Evolutionary conservation across 2,329 filamentous ascomycete genomes (phyloP), one percentile per base, ranked within the genome.

Genomic region (Calonectria honghensis): DNA sequence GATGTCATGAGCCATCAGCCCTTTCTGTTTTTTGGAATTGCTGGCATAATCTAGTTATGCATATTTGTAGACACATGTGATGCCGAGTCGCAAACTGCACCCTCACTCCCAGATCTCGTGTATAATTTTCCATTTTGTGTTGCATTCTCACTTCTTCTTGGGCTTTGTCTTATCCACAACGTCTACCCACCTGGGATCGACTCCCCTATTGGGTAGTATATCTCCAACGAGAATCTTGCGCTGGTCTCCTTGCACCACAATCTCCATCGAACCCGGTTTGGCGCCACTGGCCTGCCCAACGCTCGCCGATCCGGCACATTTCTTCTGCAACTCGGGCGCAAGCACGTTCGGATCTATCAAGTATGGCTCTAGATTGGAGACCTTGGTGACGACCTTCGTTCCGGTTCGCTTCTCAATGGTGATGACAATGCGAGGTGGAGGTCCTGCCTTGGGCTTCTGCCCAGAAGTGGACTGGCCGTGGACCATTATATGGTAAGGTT

Each of bases 341-440:
- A 79, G 75, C 9, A 79, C 20, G 6, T 79, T 69, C 1, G 78
- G 78, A 6, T 79, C 78, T 1, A 79, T 75, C 1, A 75, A 75
- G 64, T 80, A 79, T 1, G 78, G 78, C 39, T 79, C 78, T 1
- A 79, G 61, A 2, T 79, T 79, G 11, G 78, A 76, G 13, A 79
- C 51, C 14, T 80, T 79, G 45, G 78, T 79, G 9, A 79, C 78
- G 1, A 80, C 75, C 48, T 79, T 79, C 20, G 77, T 79, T 2
- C 78, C 78, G 0, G 78, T 80, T 72, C 78, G 75, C 3, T 80
- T 79, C 61, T 79, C 78, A 4, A 79, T 73, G 1, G 78, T 80
- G 50, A 79, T 66, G 5, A 77, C 37, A 20, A 79, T 63, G 0
- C 69, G 78, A 41, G 78, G 78, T 0, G 78, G 78, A 1, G 61